These are phyloP conservation scores for Psilocybe mexicana DNA, from an alignment of 1,284 basidiomycete species.

Conservation along the genomic window DNA sequence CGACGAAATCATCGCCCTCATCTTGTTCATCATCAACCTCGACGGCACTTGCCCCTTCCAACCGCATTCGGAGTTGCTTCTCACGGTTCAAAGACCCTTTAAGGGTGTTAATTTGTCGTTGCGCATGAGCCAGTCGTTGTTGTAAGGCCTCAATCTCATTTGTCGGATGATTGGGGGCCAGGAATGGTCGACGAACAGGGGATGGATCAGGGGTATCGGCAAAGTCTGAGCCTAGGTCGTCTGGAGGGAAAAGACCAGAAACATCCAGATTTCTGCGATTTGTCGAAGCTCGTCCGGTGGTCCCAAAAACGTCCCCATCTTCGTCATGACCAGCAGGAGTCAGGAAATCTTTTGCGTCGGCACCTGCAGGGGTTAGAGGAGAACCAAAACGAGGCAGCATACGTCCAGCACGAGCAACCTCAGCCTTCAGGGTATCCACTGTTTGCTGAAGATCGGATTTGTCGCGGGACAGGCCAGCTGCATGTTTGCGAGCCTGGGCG, in stretches of 20 bases:
- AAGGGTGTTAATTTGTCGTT: conserved; percentile 78
- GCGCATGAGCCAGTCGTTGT: conserved; percentile 78
- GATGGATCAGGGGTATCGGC: conserved; percentile 58
- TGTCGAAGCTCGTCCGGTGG: conserved; percentile 59
- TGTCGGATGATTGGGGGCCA: conserved; percentile 68
- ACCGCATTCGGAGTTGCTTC: conserved; percentile 71
- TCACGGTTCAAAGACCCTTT: conserved; percentile 77
- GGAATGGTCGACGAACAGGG: conserved; percentile 69
- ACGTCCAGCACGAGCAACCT: conserved; percentile 61
- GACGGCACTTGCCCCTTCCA: conserved; percentile 43
- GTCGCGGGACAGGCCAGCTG: conserved; percentile 87
- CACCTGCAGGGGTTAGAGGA: conserved; percentile 64
- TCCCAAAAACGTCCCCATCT: conserved; percentile 63
- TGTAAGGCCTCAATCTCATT: conserved; percentile 81
- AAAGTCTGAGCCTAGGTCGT: conserved; percentile 38
- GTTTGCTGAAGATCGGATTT: conserved; percentile 88
- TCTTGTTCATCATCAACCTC: conserved; percentile 46
- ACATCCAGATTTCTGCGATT: conserved; percentile 61
- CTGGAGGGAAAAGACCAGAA: conserved; percentile 49
- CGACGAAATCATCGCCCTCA: conserved; percentile 44
- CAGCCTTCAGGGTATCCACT: conserved; percentile 73
- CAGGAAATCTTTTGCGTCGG: conserved; percentile 47
- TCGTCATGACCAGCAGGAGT: conserved; percentile 56
- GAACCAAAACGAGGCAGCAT: conserved; percentile 66
- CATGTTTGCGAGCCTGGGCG: conserved; percentile 85